Conservation (phyloP, 805 yeast genomes). For the Pichia insulana region DNA sequence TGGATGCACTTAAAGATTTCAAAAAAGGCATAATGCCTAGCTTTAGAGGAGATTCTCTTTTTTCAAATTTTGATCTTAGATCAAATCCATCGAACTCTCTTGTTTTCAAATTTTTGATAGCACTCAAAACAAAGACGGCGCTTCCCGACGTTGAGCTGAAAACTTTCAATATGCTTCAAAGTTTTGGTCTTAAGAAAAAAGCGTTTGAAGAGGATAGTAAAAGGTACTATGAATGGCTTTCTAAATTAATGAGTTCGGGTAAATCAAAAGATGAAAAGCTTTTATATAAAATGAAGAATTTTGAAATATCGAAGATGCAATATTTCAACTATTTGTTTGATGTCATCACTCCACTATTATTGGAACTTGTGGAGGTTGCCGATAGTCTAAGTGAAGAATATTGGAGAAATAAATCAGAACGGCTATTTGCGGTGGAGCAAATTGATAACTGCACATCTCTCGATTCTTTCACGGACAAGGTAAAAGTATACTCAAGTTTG, state of each 20-base stretch:
- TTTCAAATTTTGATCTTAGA: neutral
- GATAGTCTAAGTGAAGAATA: constrained; percentile 1
- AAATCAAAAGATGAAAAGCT: constrained; percentile 28
- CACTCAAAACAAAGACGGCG: constrained; percentile 5
- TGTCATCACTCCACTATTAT: constrained; percentile 15
- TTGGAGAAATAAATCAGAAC: constrained; percentile 11
- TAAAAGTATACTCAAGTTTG: constrained; percentile 27
- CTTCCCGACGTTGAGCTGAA: constrained; percentile 3
- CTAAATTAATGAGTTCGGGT: constrained; percentile 27
- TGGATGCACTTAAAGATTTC: constrained; percentile 8
- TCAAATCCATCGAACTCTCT: no score
- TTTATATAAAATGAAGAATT: constrained; percentile 22
- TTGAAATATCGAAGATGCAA: constrained; percentile 25
- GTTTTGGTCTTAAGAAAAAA: constrained; percentile 15
- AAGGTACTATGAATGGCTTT: constrained; percentile 29
- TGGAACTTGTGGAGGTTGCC: constrained; percentile 7
- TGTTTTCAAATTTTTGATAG: constrained; percentile 2
- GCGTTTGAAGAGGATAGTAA: constrained; percentile 31
- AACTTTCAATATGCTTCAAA: constrained; percentile 1
- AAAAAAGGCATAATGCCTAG: constrained; percentile 7
- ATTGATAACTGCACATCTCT: constrained; percentile 17
- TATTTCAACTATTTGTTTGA: constrained; percentile 25
- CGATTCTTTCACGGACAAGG: constrained; percentile 27
- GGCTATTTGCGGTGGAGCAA: constrained; percentile 14
- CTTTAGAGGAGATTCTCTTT: constrained; percentile 2